Conservation (phyloP, 106 monocot genomes). For the Chionographis japonica region DNA sequence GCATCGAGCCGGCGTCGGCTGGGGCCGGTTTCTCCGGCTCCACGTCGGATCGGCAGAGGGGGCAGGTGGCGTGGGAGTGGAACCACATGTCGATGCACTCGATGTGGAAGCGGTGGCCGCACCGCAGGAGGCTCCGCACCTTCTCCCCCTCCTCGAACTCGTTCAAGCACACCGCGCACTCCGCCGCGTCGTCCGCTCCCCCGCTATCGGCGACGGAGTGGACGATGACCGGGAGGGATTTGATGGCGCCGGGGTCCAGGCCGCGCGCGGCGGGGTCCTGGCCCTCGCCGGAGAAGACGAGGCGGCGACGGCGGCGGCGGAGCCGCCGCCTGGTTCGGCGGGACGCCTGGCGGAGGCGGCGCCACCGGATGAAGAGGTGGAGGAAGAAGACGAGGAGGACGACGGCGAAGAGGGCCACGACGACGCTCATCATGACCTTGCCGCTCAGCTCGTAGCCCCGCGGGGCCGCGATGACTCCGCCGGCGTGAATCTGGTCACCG, state of each 20-base stretch:
- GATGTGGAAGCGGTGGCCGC: constrained; percentile 20
- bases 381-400: constrained; percentile 17
- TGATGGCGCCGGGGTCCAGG: constrained; percentile 8
- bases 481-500: no score
- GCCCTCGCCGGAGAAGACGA: constrained; percentile 9
- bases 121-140: constrained; percentile 15
- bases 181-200: not conserved
- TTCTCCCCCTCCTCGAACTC: constrained; percentile 27
- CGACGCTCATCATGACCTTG: constrained; percentile 13
- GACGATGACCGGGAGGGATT: constrained; percentile 2
- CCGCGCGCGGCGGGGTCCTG: not conserved
- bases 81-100: constrained; percentile 39
- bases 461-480: not conserved
- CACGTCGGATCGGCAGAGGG: constrained; percentile 16
- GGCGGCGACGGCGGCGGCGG: not conserved
- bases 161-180: constrained; percentile 26
- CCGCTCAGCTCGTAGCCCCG: constrained; percentile 16
- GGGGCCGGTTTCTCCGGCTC: not conserved
- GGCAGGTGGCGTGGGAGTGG: constrained; percentile 23
- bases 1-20: not conserved
- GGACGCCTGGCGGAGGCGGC: constrained; percentile 1
- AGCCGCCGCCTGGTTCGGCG: not conserved
- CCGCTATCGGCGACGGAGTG: not conserved
- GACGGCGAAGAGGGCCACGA: constrained; percentile 18
- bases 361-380: constrained; percentile 23